Conservation (phyloP, 768 basidiomycete species). For the Pleurotus djamor region DNA sequence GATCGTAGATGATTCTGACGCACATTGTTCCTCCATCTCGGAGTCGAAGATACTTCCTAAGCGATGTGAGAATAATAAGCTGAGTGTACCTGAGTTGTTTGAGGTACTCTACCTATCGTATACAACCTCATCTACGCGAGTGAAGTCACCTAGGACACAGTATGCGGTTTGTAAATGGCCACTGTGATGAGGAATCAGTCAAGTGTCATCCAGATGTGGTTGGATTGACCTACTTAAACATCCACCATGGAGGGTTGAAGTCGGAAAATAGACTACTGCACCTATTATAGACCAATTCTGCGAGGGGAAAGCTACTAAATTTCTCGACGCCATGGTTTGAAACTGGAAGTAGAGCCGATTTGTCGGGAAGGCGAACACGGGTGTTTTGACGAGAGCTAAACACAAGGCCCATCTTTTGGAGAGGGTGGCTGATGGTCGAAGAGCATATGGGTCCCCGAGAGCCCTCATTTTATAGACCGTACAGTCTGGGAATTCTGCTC, state of each 20-base stretch:
- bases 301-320: conserved; percentile 31
- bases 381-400: conserved; percentile 22
- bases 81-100: background rate
- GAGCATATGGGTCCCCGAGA: background rate
- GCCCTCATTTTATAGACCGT: background rate
- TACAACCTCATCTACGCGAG: conserved; percentile 48
- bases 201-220: background rate
- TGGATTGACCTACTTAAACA: conserved; percentile 36
- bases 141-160: conserved; percentile 59
- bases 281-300: conserved; percentile 34
- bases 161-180: conserved; percentile 67
- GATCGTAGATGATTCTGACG: conserved; percentile 14
- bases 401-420: conserved; percentile 20
- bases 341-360: conserved; percentile 32
- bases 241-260: conserved; percentile 49
- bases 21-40: conserved; percentile 68
- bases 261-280: conserved; percentile 39
- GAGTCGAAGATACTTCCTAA: conserved; percentile 45
- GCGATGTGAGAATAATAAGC: background rate
- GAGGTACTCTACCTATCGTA: conserved; percentile 47
- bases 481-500: too few relatives aligned
- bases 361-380: conserved; percentile 34
- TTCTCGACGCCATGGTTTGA: conserved; percentile 25
- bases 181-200: conserved; percentile 22
- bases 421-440: background rate